phyloP scores from a whole-genome alignment of 2,329 filamentous ascomycete genomes.

The Fusarium sp. region DNA sequence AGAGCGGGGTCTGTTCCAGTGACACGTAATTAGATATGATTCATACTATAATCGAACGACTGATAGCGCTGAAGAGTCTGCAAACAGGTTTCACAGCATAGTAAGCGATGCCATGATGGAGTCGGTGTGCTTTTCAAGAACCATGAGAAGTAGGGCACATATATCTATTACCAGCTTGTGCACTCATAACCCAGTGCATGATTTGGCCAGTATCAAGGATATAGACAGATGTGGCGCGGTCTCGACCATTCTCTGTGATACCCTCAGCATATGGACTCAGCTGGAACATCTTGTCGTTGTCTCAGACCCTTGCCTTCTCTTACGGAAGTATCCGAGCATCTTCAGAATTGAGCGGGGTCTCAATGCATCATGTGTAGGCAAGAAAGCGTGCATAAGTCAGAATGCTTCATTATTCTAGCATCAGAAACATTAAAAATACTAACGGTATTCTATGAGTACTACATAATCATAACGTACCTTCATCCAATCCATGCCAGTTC shows the following conservation, averaged over 20 bases:
- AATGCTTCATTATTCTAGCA: neutral
- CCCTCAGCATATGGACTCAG: neutral
- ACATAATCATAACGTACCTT: neutral
- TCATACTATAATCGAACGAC: neutral
- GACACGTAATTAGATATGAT: neutral
- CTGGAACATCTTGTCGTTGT: neutral
- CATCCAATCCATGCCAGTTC: no score
- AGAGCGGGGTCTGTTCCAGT: neutral
- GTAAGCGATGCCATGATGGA: neutral
- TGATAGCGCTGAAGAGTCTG: rapidly evolving
- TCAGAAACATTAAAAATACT: no score
- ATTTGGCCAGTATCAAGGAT: neutral
- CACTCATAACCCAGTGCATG: rapidly evolving
- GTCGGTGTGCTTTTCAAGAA: neutral
- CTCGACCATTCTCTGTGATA: neutral
- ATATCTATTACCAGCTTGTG: neutral
- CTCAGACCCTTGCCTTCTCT: rapidly evolving
- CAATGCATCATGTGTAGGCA: rapidly evolving
- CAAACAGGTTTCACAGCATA: neutral
- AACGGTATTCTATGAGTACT: neutral
- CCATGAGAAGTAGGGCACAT: neutral
- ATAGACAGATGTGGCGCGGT: neutral
- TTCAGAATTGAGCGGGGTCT: neutral
- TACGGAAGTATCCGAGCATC: neutral
- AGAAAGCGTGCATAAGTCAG: neutral